Conservation (phyloP, 345 rosid genomes). For the Ricinus communis region DNA sequence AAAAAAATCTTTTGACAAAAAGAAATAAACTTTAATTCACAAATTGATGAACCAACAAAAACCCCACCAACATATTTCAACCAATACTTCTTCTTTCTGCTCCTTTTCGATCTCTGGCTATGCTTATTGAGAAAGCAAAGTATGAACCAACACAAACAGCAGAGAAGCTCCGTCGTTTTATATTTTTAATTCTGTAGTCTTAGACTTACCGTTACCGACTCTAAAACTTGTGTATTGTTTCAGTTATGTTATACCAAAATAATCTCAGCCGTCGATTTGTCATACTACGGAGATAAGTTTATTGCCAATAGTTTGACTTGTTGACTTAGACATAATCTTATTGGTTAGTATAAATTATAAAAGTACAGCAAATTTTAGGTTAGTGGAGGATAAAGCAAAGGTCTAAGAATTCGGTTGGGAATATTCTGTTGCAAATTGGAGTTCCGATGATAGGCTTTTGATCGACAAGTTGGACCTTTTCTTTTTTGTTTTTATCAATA, state of each 20-base stretch:
- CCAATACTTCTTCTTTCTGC: not conserved
- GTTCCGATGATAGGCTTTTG: no score
- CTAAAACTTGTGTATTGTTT: no score
- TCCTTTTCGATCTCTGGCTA: not conserved
- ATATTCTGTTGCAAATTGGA: not conserved
- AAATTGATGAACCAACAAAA: not conserved
- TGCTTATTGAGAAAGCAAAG: conserved; percentile 1
- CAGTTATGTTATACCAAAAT: not conserved
- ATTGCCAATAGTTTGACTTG: no score
- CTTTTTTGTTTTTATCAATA: no score
- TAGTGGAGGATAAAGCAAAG: not conserved
- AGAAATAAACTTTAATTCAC: conserved; percentile 1
- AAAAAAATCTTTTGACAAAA: not conserved
- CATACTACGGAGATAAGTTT: not conserved
- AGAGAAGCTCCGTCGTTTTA: not conserved
- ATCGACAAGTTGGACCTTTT: no score
- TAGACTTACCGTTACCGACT: no score
- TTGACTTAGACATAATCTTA: not conserved
- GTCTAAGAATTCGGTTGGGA: conserved; percentile 3
- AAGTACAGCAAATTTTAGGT: no score
- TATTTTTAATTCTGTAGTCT: not conserved
- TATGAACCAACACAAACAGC: not conserved
- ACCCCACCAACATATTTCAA: no score
- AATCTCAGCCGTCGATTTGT: not conserved
- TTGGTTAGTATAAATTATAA: not conserved